Evolutionary conservation across 202 grass and related monocot species (phyloP), one percentile per base, ranked within the genome.

Genomic region (Dendrocalamus latiflorus): DNA sequence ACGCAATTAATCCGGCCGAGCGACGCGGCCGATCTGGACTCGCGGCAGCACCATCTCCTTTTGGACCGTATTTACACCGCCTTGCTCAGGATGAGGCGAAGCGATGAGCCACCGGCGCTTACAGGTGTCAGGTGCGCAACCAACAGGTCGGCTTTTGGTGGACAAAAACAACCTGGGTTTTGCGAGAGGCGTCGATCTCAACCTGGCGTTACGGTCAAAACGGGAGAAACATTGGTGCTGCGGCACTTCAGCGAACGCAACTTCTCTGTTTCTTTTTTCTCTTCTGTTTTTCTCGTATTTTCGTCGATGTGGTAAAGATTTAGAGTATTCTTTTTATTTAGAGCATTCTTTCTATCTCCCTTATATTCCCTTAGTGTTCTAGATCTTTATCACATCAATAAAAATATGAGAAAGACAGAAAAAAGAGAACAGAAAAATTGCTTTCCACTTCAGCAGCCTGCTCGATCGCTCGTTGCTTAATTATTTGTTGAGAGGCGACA

Each of bases 71-170:
- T 84, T 84, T 36, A 84, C 80, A 13, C 45, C 20, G 2, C 28
- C 42, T 21, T 13, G 30, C 24, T 12, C n/a, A 0, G 25, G 76
- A 65, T 1, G 54, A 44, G 14, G 3, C 45, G 84, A 15, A 7
- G 61, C 37, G 28, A n/a, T 15, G 21, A 39, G 2, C 63, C 7
- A 3, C 22, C 78, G 50, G 78, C 50, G 0, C 16, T 2, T n/a
- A 83, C 81, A 89, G 81, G 70, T 81, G 87, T 89, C 81, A 26
- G 38, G 43, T 6, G 41, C 85, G 39, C 61, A 34, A 42, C 30
- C 14, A 28, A 17, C 26, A 44, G 73, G 53, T 33, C 41, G 64
- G 63, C 78, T 21, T 5, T 49, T 8, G 64, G 20, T 8, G 45
- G 10, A 49, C 3, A 70, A 71, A 18, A 43, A 10, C 15, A n/a